Evolutionary conservation across 345 rosid species (phyloP).

Genomic region (Rhizophora apiculata): DNA sequence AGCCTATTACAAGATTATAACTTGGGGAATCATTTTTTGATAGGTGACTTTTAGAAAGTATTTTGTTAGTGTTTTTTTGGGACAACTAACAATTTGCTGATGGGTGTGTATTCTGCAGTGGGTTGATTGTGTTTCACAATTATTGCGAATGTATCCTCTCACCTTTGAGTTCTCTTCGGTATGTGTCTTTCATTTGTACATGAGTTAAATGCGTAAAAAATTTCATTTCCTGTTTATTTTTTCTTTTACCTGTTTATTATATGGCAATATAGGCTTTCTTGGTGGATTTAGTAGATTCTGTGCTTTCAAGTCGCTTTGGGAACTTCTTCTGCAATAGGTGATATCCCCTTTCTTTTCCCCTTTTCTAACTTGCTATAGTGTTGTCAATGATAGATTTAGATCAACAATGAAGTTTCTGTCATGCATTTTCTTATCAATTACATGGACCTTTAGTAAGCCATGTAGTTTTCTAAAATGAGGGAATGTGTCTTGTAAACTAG

Average conservation of each 20-base stretch:
- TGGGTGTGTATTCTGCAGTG: constrained; percentile 57
- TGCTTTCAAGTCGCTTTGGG: constrained; percentile 93
- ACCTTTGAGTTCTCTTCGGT: constrained; percentile 96
- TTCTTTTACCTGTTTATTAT: constrained; percentile 7
- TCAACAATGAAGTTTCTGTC: background rate
- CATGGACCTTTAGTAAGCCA: too few relatives aligned
- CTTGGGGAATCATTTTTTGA: background rate
- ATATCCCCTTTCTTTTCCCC: constrained; percentile 3
- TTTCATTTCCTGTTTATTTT: constrained; percentile 9
- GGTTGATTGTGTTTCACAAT: constrained; percentile 94
- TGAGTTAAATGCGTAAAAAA: constrained; percentile 4
- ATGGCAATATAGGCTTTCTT: constrained; percentile 64
- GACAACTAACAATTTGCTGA: constrained; percentile 3
- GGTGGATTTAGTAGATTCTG: constrained; percentile 84
- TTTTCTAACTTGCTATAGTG: background rate
- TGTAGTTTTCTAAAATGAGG: too few relatives aligned
- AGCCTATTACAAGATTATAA: too few relatives aligned
- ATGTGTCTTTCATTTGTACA: constrained; percentile 35
- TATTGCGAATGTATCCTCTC: constrained; percentile 88
- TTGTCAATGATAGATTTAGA: background rate
- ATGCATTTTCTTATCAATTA: constrained; percentile 1
- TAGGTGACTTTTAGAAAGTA: background rate
- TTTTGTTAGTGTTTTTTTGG: background rate
- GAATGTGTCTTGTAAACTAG: too few relatives aligned
- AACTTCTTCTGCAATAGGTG: constrained; percentile 95